These are phyloP conservation scores for Dryas drummondii DNA, from an alignment of 306 rosid genomes.

Conservation along the genomic window DNA sequence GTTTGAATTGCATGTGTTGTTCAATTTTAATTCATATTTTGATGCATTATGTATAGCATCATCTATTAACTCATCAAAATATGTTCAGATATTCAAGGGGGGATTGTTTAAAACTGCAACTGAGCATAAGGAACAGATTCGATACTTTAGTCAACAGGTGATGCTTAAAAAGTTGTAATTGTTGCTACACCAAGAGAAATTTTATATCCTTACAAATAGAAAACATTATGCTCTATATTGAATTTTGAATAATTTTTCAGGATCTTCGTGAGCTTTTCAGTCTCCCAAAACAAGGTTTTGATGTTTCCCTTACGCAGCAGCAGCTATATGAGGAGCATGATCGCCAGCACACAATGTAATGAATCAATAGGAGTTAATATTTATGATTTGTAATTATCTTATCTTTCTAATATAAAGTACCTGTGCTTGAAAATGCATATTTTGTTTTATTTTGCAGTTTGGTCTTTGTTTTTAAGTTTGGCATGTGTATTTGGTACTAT, in stretches of 20 bases:
- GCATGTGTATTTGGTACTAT: not conserved
- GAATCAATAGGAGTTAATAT: slow-evolving; percentile 8
- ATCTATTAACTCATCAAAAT: slow-evolving; percentile 23
- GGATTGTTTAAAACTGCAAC: slow-evolving; percentile 90
- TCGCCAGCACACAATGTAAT: slow-evolving; percentile 58
- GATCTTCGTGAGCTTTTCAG: slow-evolving; percentile 90
- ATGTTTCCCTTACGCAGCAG: slow-evolving; percentile 80
- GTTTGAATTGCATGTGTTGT: not conserved
- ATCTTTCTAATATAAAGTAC: not conserved
- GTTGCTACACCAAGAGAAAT: not conserved
- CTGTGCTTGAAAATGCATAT: not conserved
- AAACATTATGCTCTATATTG: slow-evolving; percentile 1
- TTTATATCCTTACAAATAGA: not conserved
- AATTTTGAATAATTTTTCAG: slow-evolving; percentile 38
- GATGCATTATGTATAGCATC: not conserved
- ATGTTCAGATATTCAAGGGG: slow-evolving; percentile 69
- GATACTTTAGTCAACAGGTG: slow-evolving; percentile 96
- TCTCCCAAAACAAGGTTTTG: slow-evolving; percentile 89
- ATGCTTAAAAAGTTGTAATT: slow-evolving; percentile 4
- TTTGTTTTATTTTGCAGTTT: not conserved
- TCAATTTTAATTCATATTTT: not conserved
- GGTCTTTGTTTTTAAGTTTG: not conserved
- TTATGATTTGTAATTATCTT: not conserved
- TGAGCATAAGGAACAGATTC: slow-evolving; percentile 89
- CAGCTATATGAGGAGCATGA: slow-evolving; percentile 89